Percentiles rank a stretch among this genome's conserved stretches.
These are phyloP conservation scores for Ammopiptanthus mongolicus DNA, from an alignment of 306 rosid species.

Conservation along the genomic window DNA sequence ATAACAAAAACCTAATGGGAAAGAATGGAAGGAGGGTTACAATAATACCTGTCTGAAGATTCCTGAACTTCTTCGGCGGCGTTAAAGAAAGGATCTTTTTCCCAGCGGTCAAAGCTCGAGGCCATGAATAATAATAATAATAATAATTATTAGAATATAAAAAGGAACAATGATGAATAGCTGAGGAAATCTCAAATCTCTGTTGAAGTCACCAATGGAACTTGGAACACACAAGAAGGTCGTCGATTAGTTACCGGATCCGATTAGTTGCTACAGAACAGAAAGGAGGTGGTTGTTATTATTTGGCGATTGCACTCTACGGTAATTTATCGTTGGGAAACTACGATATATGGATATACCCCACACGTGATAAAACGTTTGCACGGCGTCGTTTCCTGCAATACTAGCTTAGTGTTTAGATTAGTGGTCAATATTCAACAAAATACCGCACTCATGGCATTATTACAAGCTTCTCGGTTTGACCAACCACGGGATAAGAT, in stretches of 20 bases:
- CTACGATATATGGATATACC: background rate
- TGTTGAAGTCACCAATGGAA: background rate
- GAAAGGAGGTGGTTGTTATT: too few relatives aligned
- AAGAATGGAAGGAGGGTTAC: background rate
- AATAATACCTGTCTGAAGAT: conserved; percentile 82
- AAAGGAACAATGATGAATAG: background rate
- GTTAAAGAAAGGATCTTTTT: conserved; percentile 88
- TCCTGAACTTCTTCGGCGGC: conserved; percentile 98
- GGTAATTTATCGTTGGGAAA: background rate
- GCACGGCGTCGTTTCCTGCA: conserved; percentile 26
- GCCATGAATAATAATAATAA: conserved; percentile 44
- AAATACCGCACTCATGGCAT: background rate
- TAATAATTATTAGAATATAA: background rate
- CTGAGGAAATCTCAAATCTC: background rate
- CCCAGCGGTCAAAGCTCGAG: conserved; percentile 91
- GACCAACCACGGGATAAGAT: background rate
- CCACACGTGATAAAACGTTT: background rate
- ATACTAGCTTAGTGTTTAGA: background rate
- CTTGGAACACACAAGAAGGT: background rate
- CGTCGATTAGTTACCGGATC: background rate
- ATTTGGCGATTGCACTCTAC: conserved; percentile 4
- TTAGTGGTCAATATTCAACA: background rate
- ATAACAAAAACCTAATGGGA: background rate
- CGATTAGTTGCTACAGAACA: too few relatives aligned
- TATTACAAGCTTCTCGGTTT: background rate